A percentile compares a stretch with the other conserved stretches of the same genome.
These are phyloP conservation scores for Tricholoma matsutake DNA, from an alignment of 768 basidiomycete species.

Conservation along the genomic window DNA sequence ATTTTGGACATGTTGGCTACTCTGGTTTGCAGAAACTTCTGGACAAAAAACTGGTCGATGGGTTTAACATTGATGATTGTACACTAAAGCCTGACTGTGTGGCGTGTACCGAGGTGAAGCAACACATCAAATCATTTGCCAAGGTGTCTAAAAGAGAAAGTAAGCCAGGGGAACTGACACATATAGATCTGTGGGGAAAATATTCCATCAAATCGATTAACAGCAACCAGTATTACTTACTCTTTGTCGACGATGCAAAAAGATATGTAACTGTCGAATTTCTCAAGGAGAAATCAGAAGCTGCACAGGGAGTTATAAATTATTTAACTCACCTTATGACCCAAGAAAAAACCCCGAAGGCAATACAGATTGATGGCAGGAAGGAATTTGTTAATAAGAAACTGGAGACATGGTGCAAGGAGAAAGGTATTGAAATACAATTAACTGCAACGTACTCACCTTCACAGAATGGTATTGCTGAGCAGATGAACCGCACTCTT, in stretches of 20 bases:
- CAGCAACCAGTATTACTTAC: not conserved
- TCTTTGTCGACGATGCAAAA: too few relatives aligned
- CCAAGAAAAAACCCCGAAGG: not conserved
- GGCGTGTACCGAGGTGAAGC: slow-evolving; percentile 3
- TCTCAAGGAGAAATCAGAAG: not conserved
- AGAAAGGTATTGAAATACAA: not conserved
- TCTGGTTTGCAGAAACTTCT: not conserved
- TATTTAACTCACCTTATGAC: not conserved
- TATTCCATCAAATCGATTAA: too few relatives aligned
- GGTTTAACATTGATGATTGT: slow-evolving; percentile 1
- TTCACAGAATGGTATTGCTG: slow-evolving; percentile 5
- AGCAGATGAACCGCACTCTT: slow-evolving; percentile 4
- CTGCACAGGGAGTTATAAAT: not conserved
- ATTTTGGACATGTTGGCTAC: slow-evolving; percentile 4
- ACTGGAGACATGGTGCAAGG: not conserved
- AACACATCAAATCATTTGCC: slow-evolving; percentile 2
- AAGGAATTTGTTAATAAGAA: too few relatives aligned
- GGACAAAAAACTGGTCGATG: slow-evolving; percentile 1
- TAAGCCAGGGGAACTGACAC: too few relatives aligned
- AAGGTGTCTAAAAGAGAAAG: not conserved
- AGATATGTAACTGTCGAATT: not conserved
- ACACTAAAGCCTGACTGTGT: slow-evolving; percentile 2
- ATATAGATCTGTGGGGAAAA: too few relatives aligned
- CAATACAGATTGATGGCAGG: not conserved
- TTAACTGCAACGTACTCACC: too few relatives aligned